Conservation (phyloP, 2,329 filamentous ascomycete genomes). For the Phyllosticta citriasiana region DNA sequence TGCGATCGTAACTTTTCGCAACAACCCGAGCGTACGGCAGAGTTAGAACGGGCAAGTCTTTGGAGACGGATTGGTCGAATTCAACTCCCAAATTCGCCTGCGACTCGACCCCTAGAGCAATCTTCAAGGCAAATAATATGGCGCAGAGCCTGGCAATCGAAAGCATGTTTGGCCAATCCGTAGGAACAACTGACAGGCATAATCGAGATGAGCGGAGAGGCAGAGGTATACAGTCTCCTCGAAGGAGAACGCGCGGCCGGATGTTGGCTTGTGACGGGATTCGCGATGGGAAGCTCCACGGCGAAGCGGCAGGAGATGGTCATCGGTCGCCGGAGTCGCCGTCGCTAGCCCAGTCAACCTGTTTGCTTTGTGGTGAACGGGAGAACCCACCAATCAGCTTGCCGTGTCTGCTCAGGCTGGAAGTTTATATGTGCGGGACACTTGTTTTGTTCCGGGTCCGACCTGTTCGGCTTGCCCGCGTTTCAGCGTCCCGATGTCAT, state of each 20-base stretch:
- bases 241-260: neutral
- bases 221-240: neutral
- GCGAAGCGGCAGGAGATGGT: neutral
- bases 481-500: neutral
- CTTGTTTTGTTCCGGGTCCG: neutral
- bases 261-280: neutral
- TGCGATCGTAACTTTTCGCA: slow-evolving; percentile 20
- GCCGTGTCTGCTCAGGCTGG: neutral
- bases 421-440: neutral
- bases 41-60: slow-evolving; percentile 20
- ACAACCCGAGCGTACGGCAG: slow-evolving; percentile 26
- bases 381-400: neutral
- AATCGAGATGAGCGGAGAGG: neutral
- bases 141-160: neutral
- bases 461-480: neutral
- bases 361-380: neutral
- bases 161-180: neutral
- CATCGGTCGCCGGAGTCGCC: neutral
- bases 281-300: neutral
- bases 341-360: neutral
- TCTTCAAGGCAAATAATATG: neutral
- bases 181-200: neutral
- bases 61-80: neutral
- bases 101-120: neutral
- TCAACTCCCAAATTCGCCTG: neutral